These are phyloP conservation scores for Talaromyces sp. DNA, from an alignment of 2,329 filamentous ascomycete species.

Conservation along the genomic window DNA sequence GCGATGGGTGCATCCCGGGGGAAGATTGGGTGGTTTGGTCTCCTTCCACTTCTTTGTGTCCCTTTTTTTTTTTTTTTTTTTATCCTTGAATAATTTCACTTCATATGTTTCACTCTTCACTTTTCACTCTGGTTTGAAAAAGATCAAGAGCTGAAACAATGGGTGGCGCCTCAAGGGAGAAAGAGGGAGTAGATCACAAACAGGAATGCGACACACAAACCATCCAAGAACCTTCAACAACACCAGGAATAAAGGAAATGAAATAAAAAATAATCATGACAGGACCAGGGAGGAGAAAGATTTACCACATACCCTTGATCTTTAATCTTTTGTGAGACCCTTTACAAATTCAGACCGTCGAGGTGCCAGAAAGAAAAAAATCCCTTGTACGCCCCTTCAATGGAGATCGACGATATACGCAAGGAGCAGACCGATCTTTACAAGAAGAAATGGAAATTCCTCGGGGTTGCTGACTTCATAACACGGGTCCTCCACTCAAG, in stretches of 20 bases:
- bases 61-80: too few species aligned
- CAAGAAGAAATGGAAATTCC: slow-evolving; percentile 19
- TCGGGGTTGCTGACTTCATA: slow-evolving; percentile 27
- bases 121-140: too few species aligned
- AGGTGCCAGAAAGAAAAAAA: not conserved
- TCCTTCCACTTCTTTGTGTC: too few species aligned
- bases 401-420: slow-evolving; percentile 11
- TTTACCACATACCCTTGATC: slow-evolving; percentile 9
- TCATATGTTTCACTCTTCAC: too few species aligned
- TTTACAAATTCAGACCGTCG: slow-evolving; percentile 5
- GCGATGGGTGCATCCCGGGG: too few species aligned
- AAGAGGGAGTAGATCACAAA: too few species aligned
- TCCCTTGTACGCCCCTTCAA: slow-evolving; percentile 17
- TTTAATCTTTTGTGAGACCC: slow-evolving; percentile 15
- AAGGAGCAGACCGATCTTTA: slow-evolving; percentile 28
- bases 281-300: slow-evolving; percentile 2
- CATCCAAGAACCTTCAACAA: too few species aligned
- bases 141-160: too few species aligned
- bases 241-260: slow-evolving; percentile 5
- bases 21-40: too few species aligned
- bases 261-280: not conserved
- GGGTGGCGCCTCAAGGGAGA: too few species aligned
- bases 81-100: too few species aligned
- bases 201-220: too few species aligned
- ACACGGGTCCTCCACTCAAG: slow-evolving; percentile 21